Conservation (phyloP, 1,284 basidiomycete species). For the Chiua sp. region DNA sequence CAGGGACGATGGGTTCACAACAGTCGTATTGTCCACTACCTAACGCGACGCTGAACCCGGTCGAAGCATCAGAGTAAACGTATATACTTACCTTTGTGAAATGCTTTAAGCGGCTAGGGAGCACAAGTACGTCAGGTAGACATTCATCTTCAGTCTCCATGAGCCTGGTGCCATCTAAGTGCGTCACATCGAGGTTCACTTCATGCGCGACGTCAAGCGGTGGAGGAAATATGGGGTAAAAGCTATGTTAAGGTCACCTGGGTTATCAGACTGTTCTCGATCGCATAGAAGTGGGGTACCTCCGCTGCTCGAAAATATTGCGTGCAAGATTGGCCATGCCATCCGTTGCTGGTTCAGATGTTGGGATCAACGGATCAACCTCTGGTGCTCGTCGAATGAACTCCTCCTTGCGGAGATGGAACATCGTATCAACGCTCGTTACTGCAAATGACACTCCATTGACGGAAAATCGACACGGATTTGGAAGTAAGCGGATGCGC, state of each 20-base stretch:
- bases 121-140: constrained; percentile 83
- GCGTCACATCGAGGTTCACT: constrained; percentile 88
- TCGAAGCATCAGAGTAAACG: neutral
- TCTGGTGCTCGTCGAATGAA: constrained; percentile 75
- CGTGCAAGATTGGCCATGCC: constrained; percentile 80
- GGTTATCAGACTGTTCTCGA: constrained; percentile 12
- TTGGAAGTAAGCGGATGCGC: constrained; percentile 84
- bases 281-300: constrained; percentile 47
- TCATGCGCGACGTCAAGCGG: constrained; percentile 76
- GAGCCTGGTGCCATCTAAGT: constrained; percentile 59
- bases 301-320: constrained; percentile 86
- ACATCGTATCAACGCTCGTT: constrained; percentile 86
- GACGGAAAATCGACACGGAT: constrained; percentile 85
- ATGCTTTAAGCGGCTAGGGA: constrained; percentile 86
- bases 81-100: constrained; percentile 73
- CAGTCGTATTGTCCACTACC: constrained; percentile 68
- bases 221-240: constrained; percentile 95
- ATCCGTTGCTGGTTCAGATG: constrained; percentile 63
- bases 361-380: constrained; percentile 50
- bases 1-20: constrained; percentile 77
- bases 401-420: constrained; percentile 89
- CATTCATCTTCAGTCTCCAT: constrained; percentile 47
- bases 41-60: constrained; percentile 30
- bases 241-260: constrained; percentile 54
- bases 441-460: constrained; percentile 87